Base-by-base conservation (phyloP, 106 monocot species). In the Dendrobium nobile region DNA sequence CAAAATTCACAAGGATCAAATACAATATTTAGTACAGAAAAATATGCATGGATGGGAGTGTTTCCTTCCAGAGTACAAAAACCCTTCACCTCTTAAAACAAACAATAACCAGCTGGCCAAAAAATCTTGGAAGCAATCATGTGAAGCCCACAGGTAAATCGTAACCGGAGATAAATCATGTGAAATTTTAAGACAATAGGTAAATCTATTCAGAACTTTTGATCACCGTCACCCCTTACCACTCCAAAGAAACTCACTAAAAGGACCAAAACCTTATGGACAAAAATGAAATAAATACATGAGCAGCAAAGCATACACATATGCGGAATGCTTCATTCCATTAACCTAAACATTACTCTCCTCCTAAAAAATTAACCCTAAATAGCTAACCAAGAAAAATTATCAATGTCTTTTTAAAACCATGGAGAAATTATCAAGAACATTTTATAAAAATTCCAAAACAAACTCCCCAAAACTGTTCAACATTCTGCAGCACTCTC, bases 1-100 rank as follows among this genome's bases (percentile, higher is more conserved):
- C 68, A 75, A 17, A 51, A 84, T 3, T 37, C 45, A 76, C 40
- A 48, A 48, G 27, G 51, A 70, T 70, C 9, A 70, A 70, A 33
- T 70, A 70, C 3, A 16, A 15, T 13, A 70, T 2, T 65, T 70
- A 2, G 16, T 70, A 10, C 28, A 70, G 8, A 4, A 37, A 70
- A 70, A 70, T 4, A 24, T 33, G 33, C 5, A 37, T 6, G 4
- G 16, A 70, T 33, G 70, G 15, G 15, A 37, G 37, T 70, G 28
- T 33, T 33, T 3, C 70, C 70, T 37, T 70, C 70, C 20, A 70
- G 4, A 22, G 51, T 24, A 65, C n/a, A 65, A 67, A 27, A 67
- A 27, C 22, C 6, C 67, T 10, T 67, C 27, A 67, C 7, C 22
- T 27, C 24, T 5, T 67, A 67, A 67, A 67, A 70, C 37, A 70